Evolutionary conservation across 176 grass and related monocot species (phyloP).

Genomic region (Bonia amplexicaulis): DNA sequence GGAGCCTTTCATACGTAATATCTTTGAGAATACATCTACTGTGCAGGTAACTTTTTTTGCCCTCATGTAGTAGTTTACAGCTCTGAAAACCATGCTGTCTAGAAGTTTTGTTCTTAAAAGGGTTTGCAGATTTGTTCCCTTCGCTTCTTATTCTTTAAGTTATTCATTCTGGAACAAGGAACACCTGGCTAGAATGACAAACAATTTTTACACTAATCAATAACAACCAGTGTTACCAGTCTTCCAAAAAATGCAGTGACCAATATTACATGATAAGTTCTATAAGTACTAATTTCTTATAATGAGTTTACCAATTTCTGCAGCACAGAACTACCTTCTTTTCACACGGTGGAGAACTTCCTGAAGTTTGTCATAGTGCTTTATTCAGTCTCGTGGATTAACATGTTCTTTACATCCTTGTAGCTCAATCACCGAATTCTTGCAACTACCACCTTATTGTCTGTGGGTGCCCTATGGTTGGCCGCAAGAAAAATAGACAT

Average conservation of each 20-base stretch:
- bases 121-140: not conserved
- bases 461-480: slow-evolving; percentile 69
- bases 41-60: slow-evolving; percentile 62
- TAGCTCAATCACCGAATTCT: slow-evolving; percentile 92
- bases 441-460: slow-evolving; percentile 60
- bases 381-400: not conserved
- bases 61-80: not conserved
- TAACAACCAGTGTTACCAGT: not conserved
- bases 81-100: not conserved
- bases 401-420: slow-evolving; percentile 25
- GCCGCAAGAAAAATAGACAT: slow-evolving; percentile 69
- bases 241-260: not conserved
- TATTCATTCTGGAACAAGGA: not conserved
- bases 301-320: not conserved
- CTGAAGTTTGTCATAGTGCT: not conserved
- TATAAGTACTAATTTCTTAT: not conserved
- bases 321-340: not conserved
- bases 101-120: not conserved
- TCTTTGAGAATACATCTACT: slow-evolving; percentile 86
- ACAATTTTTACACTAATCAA: not conserved
- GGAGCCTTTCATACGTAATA: slow-evolving; percentile 80
- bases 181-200: not conserved
- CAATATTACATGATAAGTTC: not conserved
- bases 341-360: not conserved
- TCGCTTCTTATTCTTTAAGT: not conserved